Base-by-base conservation (phyloP, 305 asterid species). In the Striga hermonthica region DNA sequence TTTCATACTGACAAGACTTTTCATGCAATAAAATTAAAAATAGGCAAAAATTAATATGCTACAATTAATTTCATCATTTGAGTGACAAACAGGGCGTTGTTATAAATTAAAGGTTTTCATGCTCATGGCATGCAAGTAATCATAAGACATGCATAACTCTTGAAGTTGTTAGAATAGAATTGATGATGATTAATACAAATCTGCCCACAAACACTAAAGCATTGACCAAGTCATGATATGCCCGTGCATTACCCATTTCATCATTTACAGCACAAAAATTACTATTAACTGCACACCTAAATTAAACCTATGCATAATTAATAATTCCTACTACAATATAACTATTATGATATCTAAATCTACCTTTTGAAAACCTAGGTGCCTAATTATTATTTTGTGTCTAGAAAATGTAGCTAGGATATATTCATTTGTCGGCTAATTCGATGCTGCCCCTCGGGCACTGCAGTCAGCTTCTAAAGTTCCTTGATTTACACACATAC, bases 221-320 rank as follows among this genome's bases (percentile, higher is more conserved):
- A 70, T 72, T 77, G 80, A 80, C 74, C 76, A 62, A 71, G 37
- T 10, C 60, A 41, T 41, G 47, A 41, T 41, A 10, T 15, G 9
- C 70, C 54, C 83, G 73, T 81, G 79, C 70, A 61, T 56, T 71
- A 11, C 82, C 47, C 3, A 62, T 74, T 78, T 76, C 82, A 81
- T 61, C 41, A 47, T 60, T 80, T 62, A 68, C 67, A 75, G 58
- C 13, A 10, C 54, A 11, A 41, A 41, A 58, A 59, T 41, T 41
- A 41, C 47, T 41, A 41, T 3, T 41, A 41, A 39, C 43, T 8
- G 43, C 47, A 41, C 47, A 6, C 47, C 10, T 41, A 41, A 7
- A 41, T 41, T 41, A 41, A 41, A 41, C 47, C 47, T 41, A 41
- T 6, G 47, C 47, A 8, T 41, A 41, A 0, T 39, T 39, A 0